These are phyloP conservation scores for Tubosaeta sp. DNA, from an alignment of 768 basidiomycete genomes.

Conservation along the genomic window DNA sequence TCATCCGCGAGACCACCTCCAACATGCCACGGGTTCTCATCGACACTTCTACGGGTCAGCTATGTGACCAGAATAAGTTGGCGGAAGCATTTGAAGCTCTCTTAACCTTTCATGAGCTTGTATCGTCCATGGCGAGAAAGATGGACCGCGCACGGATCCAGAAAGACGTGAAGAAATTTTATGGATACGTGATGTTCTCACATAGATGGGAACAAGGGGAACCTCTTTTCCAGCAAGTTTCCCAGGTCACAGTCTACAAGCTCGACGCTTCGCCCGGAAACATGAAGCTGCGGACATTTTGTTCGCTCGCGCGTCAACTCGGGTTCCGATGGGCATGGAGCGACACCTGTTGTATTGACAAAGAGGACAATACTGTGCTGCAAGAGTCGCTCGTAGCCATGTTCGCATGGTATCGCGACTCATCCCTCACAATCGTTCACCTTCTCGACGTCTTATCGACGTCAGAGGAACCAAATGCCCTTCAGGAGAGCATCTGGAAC, in stretches of 20 bases:
- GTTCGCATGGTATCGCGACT: conserved; percentile 2
- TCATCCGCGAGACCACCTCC: not conserved
- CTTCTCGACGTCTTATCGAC: not conserved
- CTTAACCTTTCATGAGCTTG: not conserved
- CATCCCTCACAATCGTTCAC: not conserved
- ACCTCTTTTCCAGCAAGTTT: not conserved
- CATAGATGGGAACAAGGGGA: not conserved
- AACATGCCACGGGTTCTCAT: conserved; percentile 2
- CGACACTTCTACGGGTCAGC: not conserved
- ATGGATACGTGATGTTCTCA: conserved; percentile 5
- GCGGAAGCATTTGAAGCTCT: not conserved
- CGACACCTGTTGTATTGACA: conserved; percentile 7
- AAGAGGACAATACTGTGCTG: not conserved
- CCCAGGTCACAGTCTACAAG: not conserved
- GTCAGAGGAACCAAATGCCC: not conserved
- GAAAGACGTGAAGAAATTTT: not conserved
- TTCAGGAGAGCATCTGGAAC: conserved; percentile 1
- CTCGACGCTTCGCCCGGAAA: not conserved
- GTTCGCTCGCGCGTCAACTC: not conserved
- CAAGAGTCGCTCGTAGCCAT: conserved; percentile 7
- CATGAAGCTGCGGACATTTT: not conserved
- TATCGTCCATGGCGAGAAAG: not conserved
- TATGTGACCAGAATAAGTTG: not conserved
- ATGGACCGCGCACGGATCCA: not conserved
- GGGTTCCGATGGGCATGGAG: not conserved